Evolutionary conservation across 2,329 filamentous ascomycete species (phyloP), one percentile per base, ranked within the genome.

Genomic region (Alternaria consortialis): DNA sequence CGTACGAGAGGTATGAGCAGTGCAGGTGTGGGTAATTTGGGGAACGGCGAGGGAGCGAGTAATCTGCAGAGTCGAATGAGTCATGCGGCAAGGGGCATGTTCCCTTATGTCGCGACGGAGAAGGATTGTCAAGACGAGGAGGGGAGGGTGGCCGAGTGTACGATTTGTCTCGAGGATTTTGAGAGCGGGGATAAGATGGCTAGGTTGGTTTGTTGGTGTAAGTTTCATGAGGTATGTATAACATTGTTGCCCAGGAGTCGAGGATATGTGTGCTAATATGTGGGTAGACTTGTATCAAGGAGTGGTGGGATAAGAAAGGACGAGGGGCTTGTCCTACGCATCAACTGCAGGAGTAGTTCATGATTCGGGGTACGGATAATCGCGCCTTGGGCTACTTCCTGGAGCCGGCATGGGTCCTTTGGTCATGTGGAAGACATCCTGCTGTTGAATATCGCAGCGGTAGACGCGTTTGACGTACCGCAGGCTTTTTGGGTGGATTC

Each of bases 161-260:
- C 86, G 8, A 89, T 90, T 53, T 90, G 87, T 72, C 85, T 89
- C 70, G 87, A 88, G 64, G 87, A 90, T 56, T 89, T 89, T 70
- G 83, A 86, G 66, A 82, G 84, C 11, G 87, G 87, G 0, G 84
- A 87, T 68, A 80, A 83, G 66, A 80, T 90, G 79, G 86, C 85
- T 9, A 80, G 87, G 61, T 76, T 90, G 70, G 86, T 88, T 67
- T 90, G 87, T 70, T 79, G 87, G 64, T 90, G 87, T 78, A 88
- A 88, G 67, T 90, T 89, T 64, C 87, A 89, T 72, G 83, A 85
- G 74, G 75, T 81, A 71, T 63, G 67, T 70, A 11, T 20, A 20
- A 20, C 20, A 20, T 20, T 20, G 20, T 20, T 20, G 20, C 20
- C 20, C 20, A 2, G 20, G 20, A 20, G 20, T 20, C 20, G 20